These are phyloP conservation scores for Singerocomus inundabilis DNA, from an alignment of 1,284 basidiomycete genomes.

Conservation along the genomic window DNA sequence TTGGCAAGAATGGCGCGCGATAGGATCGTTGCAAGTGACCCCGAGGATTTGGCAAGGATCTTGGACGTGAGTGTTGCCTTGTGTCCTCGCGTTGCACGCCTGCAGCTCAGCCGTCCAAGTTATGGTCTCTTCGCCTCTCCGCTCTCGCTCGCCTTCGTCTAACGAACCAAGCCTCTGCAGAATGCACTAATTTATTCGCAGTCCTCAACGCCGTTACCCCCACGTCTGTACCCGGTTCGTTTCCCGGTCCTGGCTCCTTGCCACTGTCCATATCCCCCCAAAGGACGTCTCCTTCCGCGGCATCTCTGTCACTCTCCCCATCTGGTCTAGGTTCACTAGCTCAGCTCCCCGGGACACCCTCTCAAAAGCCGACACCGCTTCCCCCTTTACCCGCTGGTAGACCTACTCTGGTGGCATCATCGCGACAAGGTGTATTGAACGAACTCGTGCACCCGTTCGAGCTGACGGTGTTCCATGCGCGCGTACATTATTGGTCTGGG, in stretches of 20 bases:
- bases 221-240: slow-evolving; percentile 25
- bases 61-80: slow-evolving; percentile 52
- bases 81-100: neutral
- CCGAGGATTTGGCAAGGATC: slow-evolving; percentile 61
- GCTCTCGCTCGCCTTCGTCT: slow-evolving; percentile 75
- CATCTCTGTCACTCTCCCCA: slow-evolving; percentile 20
- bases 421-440: slow-evolving; percentile 29
- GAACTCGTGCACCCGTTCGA: slow-evolving; percentile 73
- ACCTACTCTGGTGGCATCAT: neutral
- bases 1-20: slow-evolving; percentile 77
- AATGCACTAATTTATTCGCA: slow-evolving; percentile 77
- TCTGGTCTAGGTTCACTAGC: slow-evolving; percentile 21
- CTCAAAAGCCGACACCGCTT: slow-evolving; percentile 19
- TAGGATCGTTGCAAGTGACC: slow-evolving; percentile 63
- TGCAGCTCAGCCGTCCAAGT: slow-evolving; percentile 38
- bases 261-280: slow-evolving; percentile 4
- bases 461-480: slow-evolving; percentile 70
- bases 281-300: slow-evolving; percentile 8
- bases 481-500: slow-evolving; percentile 71
- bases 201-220: slow-evolving; percentile 62
- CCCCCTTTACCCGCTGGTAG: slow-evolving; percentile 3
- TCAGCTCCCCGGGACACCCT: slow-evolving; percentile 29
- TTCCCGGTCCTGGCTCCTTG: slow-evolving; percentile 17
- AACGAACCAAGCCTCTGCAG: slow-evolving; percentile 77
- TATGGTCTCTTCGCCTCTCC: slow-evolving; percentile 80